Percentiles rank a stretch among this genome's conserved stretches.
phyloP scores from a whole-genome alignment of 2,329 filamentous ascomycete genomes.

The Harringtonia lauricola region DNA sequence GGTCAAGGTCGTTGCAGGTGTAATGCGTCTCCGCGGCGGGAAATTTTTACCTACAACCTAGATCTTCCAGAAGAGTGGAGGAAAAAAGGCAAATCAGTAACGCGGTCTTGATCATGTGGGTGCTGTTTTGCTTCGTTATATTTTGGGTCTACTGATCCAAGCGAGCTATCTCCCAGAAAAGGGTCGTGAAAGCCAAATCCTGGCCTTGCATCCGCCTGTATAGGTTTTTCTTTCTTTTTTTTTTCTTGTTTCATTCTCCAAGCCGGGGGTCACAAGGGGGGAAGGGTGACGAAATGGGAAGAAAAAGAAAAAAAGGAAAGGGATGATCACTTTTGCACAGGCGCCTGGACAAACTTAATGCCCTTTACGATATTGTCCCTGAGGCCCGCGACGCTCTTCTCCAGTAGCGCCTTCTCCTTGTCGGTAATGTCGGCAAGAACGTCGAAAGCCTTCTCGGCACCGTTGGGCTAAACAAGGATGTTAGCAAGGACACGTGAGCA shows the following conservation, averaged over 20 bases:
- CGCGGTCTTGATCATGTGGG: not conserved
- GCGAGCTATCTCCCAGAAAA: not conserved
- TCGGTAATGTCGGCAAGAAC: conserved; percentile 67
- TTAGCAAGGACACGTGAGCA: conserved; percentile 16
- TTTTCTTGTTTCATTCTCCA: not conserved
- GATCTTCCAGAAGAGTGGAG: conserved; percentile 3
- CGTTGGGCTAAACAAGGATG: conserved; percentile 49
- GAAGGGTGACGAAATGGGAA: conserved; percentile 2
- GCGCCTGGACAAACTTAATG: conserved; percentile 76
- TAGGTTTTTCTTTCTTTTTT: not conserved
- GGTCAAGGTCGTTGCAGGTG: not conserved
- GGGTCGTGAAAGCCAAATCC: not conserved
- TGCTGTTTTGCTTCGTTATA: conserved; percentile 5
- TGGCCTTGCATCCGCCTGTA: not conserved
- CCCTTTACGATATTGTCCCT: conserved; percentile 94
- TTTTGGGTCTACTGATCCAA: conserved; percentile 9
- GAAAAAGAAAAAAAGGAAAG: conserved; percentile 7
- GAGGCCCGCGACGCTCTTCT: conserved; percentile 64
- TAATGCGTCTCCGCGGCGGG: not conserved
- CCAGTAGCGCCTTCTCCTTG: conserved; percentile 80
- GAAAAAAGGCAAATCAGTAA: conserved; percentile 17
- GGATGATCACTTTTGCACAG: conserved; percentile 71
- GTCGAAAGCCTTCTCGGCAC: conserved; percentile 78
- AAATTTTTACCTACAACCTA: conserved; percentile 19
- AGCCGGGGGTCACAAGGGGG: conserved; percentile 2